These are phyloP conservation scores for Kuraishia floccosa DNA, from an alignment of 805 yeast species.

Conservation along the genomic window DNA sequence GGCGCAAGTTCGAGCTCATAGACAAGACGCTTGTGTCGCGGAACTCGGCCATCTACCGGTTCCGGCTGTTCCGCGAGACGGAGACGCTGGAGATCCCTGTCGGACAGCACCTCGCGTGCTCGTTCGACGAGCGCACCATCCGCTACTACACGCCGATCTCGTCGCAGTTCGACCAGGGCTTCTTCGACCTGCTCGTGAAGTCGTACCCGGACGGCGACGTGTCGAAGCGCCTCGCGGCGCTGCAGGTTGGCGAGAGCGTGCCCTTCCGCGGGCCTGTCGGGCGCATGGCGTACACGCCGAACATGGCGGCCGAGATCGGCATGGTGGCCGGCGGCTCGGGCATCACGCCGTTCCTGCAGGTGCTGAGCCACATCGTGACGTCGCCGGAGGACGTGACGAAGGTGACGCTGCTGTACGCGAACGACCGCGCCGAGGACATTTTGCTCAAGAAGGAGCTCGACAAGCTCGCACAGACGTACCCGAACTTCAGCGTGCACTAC, in stretches of 20 bases:
- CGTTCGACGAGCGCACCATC: constrained; percentile 32
- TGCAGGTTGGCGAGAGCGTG: constrained; percentile 54
- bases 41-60: constrained; percentile 65
- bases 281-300: constrained; percentile 43
- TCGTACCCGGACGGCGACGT: constrained; percentile 65
- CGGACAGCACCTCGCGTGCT: constrained; percentile 65
- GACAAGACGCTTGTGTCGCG: constrained; percentile 67
- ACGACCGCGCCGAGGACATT: constrained; percentile 69
- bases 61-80: constrained; percentile 47
- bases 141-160: constrained; percentile 74
- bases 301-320: constrained; percentile 52
- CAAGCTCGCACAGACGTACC: constrained; percentile 52
- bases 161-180: constrained; percentile 57
- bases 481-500: constrained; percentile 50
- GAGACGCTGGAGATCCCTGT: constrained; percentile 59
- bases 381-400: constrained; percentile 56
- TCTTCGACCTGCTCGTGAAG: constrained; percentile 67
- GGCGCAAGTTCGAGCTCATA: constrained; percentile 56
- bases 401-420: constrained; percentile 55
- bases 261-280: constrained; percentile 77
- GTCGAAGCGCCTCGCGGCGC: constrained; percentile 52
- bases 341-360: constrained; percentile 82
- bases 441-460: constrained; percentile 63
- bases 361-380: constrained; percentile 58
- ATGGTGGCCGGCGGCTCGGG: constrained; percentile 85